Percentiles rank a stretch among this genome's conserved stretches.
phyloP scores from a whole-genome alignment of 495 filamentous ascomycete species.

The Penicillium turbatum region DNA sequence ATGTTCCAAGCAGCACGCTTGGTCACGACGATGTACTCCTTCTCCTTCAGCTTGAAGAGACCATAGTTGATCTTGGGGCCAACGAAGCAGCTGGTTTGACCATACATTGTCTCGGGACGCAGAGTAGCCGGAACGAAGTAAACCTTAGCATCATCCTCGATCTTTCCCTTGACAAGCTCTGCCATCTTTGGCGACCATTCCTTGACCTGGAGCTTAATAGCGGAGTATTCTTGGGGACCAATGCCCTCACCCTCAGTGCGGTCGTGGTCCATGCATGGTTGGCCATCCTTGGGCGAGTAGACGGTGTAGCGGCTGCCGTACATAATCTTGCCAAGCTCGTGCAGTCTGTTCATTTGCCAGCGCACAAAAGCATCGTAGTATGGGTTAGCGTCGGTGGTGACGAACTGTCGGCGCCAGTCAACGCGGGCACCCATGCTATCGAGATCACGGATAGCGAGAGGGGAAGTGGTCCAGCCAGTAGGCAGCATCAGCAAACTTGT shows the following conservation, averaged over 20 bases:
- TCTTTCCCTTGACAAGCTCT: constrained; percentile 65
- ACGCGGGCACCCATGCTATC: constrained; percentile 80
- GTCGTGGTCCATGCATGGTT: constrained; percentile 98
- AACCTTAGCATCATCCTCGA: constrained; percentile 77
- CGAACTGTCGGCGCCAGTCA: constrained; percentile 87
- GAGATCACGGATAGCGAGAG: constrained; percentile 73
- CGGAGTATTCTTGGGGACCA: constrained; percentile 86
- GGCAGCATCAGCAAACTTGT: constrained; percentile 80
- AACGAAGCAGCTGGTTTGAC: constrained; percentile 94
- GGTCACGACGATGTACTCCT: constrained; percentile 80
- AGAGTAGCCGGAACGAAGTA: constrained; percentile 90
- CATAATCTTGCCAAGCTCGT: constrained; percentile 86
- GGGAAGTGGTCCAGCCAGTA: constrained; percentile 90
- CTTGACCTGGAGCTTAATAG: constrained; percentile 80
- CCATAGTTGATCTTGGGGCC: constrained; percentile 88
- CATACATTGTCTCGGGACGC: constrained; percentile 97
- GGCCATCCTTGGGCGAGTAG: constrained; percentile 94
- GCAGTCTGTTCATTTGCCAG: constrained; percentile 96
- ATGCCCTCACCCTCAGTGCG: constrained; percentile 87
- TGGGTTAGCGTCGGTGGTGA: constrained; percentile 95
- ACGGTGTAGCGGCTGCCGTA: constrained; percentile 94
- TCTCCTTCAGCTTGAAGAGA: constrained; percentile 76
- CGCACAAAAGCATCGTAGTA: constrained; percentile 95
- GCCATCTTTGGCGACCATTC: constrained; percentile 76
- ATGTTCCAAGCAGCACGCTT: constrained; percentile 91